Percentiles rank a stretch among this genome's conserved stretches.
Evolutionary conservation across 176 grass and related monocot species (phyloP).

Genomic region (Tuctoria greenei): DNA sequence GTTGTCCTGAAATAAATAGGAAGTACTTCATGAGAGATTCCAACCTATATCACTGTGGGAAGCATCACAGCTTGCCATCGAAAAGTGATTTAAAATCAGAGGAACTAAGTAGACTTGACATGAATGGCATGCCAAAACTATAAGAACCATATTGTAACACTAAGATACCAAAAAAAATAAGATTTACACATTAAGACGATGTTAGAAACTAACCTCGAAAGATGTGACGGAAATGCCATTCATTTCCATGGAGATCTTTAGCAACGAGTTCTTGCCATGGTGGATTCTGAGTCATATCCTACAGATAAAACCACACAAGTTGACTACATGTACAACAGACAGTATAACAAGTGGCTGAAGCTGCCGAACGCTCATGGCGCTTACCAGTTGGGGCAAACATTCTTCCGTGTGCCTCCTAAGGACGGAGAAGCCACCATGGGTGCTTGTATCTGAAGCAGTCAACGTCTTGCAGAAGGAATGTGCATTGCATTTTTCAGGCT

Average conservation of each 20-base stretch:
- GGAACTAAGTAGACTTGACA: constrained; percentile 14
- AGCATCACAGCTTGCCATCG: not conserved
- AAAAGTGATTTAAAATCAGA: constrained; percentile 1
- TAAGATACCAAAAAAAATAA: not conserved
- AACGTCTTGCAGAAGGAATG: constrained; percentile 86
- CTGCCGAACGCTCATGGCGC: constrained; percentile 14
- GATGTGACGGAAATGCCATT: constrained; percentile 96
- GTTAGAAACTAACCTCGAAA: constrained; percentile 57
- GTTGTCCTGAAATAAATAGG: constrained; percentile 60
- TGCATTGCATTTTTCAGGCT: constrained; percentile 42
- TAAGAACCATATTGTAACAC: constrained; percentile 8
- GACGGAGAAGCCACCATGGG: constrained; percentile 86
- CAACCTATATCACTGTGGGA: not conserved
- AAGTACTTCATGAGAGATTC: not conserved
- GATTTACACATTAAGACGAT: constrained; percentile 15
- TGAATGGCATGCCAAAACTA: not conserved
- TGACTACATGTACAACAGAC: not conserved
- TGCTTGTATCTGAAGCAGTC: constrained; percentile 84
- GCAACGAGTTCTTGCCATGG: constrained; percentile 80
- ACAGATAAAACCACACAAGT: constrained; percentile 3
- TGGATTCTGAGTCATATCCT: constrained; percentile 85
- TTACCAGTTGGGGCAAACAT: constrained; percentile 72
- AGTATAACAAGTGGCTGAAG: not conserved
- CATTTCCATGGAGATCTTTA: constrained; percentile 70
- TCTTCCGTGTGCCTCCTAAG: constrained; percentile 74